These are phyloP conservation scores for Penicillium paneum DNA, from an alignment of 2,329 filamentous ascomycete species.

Conservation along the genomic window DNA sequence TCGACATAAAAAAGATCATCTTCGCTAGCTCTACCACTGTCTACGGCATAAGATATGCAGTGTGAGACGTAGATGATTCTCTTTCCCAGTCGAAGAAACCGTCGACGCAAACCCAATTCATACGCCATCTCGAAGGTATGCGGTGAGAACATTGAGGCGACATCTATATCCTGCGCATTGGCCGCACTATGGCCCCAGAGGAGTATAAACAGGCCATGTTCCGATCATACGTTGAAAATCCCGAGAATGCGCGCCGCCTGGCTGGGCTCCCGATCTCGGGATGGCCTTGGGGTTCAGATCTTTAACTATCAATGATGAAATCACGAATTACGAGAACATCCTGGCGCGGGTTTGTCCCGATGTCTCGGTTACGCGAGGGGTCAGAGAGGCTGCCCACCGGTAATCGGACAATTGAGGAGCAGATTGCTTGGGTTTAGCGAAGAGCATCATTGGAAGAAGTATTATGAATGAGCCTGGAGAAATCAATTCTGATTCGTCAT, in stretches of 20 bases:
- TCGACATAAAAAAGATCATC: slow-evolving; percentile 61
- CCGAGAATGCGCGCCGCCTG: slow-evolving; percentile 55
- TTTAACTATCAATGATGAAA: slow-evolving; percentile 64
- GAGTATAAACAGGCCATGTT: slow-evolving; percentile 56
- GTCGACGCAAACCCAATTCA: slow-evolving; percentile 58
- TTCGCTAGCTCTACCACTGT: slow-evolving; percentile 59
- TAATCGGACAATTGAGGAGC: slow-evolving; percentile 58
- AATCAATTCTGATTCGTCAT: neutral
- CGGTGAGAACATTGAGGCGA: slow-evolving; percentile 57
- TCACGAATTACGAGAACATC: slow-evolving; percentile 54
- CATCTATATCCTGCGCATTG: slow-evolving; percentile 61
- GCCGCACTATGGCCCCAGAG: slow-evolving; percentile 60
- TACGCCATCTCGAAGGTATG: slow-evolving; percentile 62
- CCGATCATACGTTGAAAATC: slow-evolving; percentile 49
- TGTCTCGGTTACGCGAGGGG: slow-evolving; percentile 51
- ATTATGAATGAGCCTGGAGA: slow-evolving; percentile 12
- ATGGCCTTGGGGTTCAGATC: slow-evolving; percentile 59
- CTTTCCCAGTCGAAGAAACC: slow-evolving; percentile 59
- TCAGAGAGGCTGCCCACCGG: slow-evolving; percentile 58
- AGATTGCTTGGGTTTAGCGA: slow-evolving; percentile 59
- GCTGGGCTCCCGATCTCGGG: slow-evolving; percentile 61
- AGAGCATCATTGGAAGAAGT: slow-evolving; percentile 42
- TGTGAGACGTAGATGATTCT: slow-evolving; percentile 56
- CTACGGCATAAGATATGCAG: slow-evolving; percentile 61
- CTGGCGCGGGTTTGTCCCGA: slow-evolving; percentile 50